A percentile compares a stretch with the other conserved stretches of the same genome.
Conservation (phyloP, 2,329 filamentous ascomycete genomes). For the Botrytis fabae region DNA sequence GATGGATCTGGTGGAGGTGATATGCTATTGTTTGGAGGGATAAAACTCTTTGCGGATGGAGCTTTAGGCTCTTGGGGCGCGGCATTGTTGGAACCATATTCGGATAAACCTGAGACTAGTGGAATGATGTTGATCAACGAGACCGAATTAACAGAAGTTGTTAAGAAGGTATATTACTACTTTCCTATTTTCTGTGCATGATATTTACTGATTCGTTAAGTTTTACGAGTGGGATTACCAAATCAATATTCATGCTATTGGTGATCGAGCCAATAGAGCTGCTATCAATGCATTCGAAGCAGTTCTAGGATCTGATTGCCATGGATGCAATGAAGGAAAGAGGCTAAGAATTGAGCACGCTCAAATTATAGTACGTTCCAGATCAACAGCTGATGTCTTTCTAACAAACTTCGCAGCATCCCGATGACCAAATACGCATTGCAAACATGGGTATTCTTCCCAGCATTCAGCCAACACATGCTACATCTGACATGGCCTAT, state of each 20-base stretch:
- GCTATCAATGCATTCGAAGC: slow-evolving; percentile 63
- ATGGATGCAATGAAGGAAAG: slow-evolving; percentile 53
- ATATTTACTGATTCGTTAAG: slow-evolving; percentile 32
- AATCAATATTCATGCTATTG: slow-evolving; percentile 72
- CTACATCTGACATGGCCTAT: slow-evolving; percentile 70
- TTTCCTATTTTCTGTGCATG: background rate
- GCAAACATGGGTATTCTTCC: slow-evolving; percentile 61
- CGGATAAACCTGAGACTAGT: slow-evolving; percentile 59
- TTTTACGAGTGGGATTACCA: slow-evolving; percentile 62
- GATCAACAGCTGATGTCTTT: background rate
- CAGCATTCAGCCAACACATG: slow-evolving; percentile 68
- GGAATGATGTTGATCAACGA: slow-evolving; percentile 68
- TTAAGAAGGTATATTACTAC: slow-evolving; percentile 41
- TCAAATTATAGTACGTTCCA: slow-evolving; percentile 56
- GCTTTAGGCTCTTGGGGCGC: slow-evolving; percentile 71
- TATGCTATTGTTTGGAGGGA: slow-evolving; percentile 57
- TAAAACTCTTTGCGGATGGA: slow-evolving; percentile 71
- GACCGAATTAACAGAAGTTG: slow-evolving; percentile 55
- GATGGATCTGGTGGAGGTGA: slow-evolving; percentile 30
- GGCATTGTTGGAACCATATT: slow-evolving; percentile 69
- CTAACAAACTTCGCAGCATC: slow-evolving; percentile 44
- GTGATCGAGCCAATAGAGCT: slow-evolving; percentile 66
- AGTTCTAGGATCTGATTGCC: slow-evolving; percentile 56
- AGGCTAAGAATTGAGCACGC: slow-evolving; percentile 70
- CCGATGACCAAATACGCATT: slow-evolving; percentile 62